A percentile compares a stretch with the other conserved stretches of the same genome.
Evolutionary conservation across 2,329 filamentous ascomycete species (phyloP).

Genomic region (Pseudomassariella vexata): DNA sequence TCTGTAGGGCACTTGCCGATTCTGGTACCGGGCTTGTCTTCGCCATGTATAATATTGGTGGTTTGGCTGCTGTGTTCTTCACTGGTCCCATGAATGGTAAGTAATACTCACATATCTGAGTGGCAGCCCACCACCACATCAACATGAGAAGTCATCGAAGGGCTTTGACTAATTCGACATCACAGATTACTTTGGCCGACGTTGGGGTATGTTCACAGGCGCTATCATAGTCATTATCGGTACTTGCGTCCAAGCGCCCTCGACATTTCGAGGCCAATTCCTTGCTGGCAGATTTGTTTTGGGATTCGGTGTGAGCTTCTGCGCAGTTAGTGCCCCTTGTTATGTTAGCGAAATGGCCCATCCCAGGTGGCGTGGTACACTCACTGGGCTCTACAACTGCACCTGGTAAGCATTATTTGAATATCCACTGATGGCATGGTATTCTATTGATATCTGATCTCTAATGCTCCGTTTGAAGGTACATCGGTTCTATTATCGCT

Average conservation of each 20-base stretch:
- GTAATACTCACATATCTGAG: too few species aligned
- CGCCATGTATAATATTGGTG: slow-evolving; percentile 57
- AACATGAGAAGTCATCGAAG: too few species aligned
- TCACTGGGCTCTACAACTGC: slow-evolving; percentile 49
- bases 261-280: slow-evolving; percentile 36
- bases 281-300: slow-evolving; percentile 43
- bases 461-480: too few species aligned
- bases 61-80: slow-evolving; percentile 51
- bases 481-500: slow-evolving; percentile 47
- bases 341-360: slow-evolving; percentile 51
- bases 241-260: slow-evolving; percentile 44
- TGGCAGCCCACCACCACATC: too few species aligned
- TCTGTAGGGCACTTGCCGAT: slow-evolving; percentile 32
- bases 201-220: slow-evolving; percentile 48
- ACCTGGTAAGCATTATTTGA: too few species aligned
- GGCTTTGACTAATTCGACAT: too few species aligned
- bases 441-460: too few species aligned
- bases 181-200: slow-evolving; percentile 34
- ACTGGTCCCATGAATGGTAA: slow-evolving; percentile 49
- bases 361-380: slow-evolving; percentile 43
- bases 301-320: slow-evolving; percentile 45
- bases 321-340: slow-evolving; percentile 39
- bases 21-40: slow-evolving; percentile 47
- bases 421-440: too few species aligned
- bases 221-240: slow-evolving; percentile 44